Percentiles rank a stretch among this genome's conserved stretches.
These are phyloP conservation scores for Rubia occidens DNA, from an alignment of 305 asterid genomes.

Conservation along the genomic window DNA sequence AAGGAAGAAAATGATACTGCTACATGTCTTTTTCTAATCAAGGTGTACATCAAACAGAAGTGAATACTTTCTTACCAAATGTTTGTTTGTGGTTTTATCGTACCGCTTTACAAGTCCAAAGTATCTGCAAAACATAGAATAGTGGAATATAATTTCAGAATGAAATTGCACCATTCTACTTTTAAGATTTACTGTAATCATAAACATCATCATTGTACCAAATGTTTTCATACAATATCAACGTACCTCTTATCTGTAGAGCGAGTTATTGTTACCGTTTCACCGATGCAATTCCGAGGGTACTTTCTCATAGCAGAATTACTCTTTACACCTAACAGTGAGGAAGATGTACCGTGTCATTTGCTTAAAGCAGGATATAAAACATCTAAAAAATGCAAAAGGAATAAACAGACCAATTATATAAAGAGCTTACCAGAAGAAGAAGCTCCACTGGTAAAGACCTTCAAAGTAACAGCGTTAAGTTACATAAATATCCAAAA, in stretches of 20 bases:
- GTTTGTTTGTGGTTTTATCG: slow-evolving; percentile 52
- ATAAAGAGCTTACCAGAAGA: slow-evolving; percentile 36
- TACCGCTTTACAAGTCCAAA: slow-evolving; percentile 64
- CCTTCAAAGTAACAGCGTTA: slow-evolving; percentile 29
- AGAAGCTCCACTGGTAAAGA: slow-evolving; percentile 36
- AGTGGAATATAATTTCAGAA: background rate
- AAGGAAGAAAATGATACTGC: background rate
- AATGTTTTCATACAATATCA: slow-evolving; percentile 10
- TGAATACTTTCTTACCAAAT: slow-evolving; percentile 55
- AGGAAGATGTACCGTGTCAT: background rate
- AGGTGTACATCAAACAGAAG: slow-evolving; percentile 4
- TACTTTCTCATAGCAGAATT: slow-evolving; percentile 31
- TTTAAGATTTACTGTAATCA: background rate
- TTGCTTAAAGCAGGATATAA: background rate
- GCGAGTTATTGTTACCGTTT: slow-evolving; percentile 43
- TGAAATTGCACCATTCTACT: background rate
- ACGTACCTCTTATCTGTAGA: slow-evolving; percentile 63
- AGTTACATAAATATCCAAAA: slow-evolving; percentile 20
- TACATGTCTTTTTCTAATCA: background rate
- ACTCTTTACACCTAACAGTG: slow-evolving; percentile 34
- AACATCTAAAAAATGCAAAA: background rate
- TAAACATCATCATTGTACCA: background rate
- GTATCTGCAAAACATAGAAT: slow-evolving; percentile 34
- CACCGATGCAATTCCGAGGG: slow-evolving; percentile 59
- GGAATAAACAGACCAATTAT: slow-evolving; percentile 8